Evolutionary conservation across 176 grass and related monocot species (phyloP), one percentile per base, ranked within the genome.

Genomic region (Cenchrus fungigraminus): DNA sequence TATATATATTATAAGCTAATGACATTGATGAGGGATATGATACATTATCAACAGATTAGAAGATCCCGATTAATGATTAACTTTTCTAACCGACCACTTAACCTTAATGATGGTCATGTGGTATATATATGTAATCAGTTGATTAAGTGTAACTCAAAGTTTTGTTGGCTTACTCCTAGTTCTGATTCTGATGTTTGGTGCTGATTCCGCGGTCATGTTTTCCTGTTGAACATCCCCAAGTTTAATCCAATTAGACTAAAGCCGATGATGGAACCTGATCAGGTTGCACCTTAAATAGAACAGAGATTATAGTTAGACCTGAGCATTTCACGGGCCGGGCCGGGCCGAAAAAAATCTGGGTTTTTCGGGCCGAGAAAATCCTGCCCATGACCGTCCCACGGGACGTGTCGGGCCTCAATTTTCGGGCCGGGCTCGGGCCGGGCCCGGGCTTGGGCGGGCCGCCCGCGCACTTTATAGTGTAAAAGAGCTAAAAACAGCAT

Each of bases 101-200:
- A 29, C 22, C 17, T 52, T 71, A 72, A 90, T 71, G 49, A 29
- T 57, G 25, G 37, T 8, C 42, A 1, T 11, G 13, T 12, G 14
- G 17, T 57, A 46, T 43, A 16, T 65, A 46, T 46, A 50, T 46
- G 8, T 4, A 74, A 56, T 56, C 22, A 73, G 55, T 20, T 34
- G 15, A 34, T 28, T 14, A 58, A 73, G 50, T 60, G 70, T n/a
- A 51, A 82, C 79, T 86, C 59, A 2, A 84, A 74, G 3, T 0
- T 67, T 80, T 74, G 76, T 80, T 75, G 17, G 82, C 32, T 69
- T 74, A 52, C 68, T 60, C 43, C n/a, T 56, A 79, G 47, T 57
- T 32, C 28, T 0, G 59, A 90, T 67, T 20, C 29, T 44, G 15
- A 66, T 86, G 83, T 66, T 19, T 0, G 29, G 58, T 42, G 2